Base-by-base conservation (phyloP, 192 early-diverging fungal species). In the Paraglomus occultum region DNA sequence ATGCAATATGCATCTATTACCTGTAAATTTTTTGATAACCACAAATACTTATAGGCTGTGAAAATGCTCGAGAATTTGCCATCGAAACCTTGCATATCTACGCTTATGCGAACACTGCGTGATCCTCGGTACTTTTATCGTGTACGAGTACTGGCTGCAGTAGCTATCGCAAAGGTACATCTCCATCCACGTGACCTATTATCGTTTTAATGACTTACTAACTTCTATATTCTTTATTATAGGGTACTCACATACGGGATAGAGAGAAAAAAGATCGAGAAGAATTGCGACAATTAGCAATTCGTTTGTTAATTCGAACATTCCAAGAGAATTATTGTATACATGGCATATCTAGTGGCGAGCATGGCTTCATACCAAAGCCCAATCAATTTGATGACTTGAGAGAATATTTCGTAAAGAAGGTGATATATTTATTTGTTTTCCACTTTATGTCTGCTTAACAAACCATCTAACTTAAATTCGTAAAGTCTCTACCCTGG, bases 321-420 rank as follows among this genome's bases (percentile, higher is more conserved):
- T 93, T 90, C 71, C 82, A 86, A 57, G 83, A 87, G 46, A 83
- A 85, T 38, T 94, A 89, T 76, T 94, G 91, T 71, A 71, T 87
- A 51, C 80, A 86, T 53, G 74, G 72, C 20, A 53, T 68, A 31
- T 3, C 3, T 31, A 3, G 31, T 0, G 38, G 47, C 42, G 48
- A 55, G n/a, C 17, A 18, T 50, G 5, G 74, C 60, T n/a, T 77
- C n/a, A 81, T 94, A 64, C 93, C 94, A 10, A 86, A 90, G 45
- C 87, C 89, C 1, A 96, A 99, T 79, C 87, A 95, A 73, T 99
- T 99, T 84, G 81, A 80, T 38, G 88, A 88, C 60, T 76, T 95
- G 22, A 84, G 85, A 39, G 94, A 97, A 62, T 99, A 99, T 77
- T 97, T 90, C 71, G 84, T 96, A 23, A 90, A 96, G 76, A 93